phyloP scores from a whole-genome alignment of 352 stramenopile genomes.

The Pythium insidiosum region DNA sequence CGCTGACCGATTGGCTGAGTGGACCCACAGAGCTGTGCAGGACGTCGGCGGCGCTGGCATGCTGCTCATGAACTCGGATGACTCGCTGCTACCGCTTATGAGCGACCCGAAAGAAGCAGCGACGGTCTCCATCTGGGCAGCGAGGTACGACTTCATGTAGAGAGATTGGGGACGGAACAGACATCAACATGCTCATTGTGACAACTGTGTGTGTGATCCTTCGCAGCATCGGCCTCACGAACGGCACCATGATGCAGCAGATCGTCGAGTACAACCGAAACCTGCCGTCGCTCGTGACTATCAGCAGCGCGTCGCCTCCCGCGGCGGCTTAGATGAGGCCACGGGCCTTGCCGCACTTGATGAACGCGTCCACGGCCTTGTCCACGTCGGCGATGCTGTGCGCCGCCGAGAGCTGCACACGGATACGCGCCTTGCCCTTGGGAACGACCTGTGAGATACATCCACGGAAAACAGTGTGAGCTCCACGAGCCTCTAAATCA shows the following conservation, averaged over 20 bases:
- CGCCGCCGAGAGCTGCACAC: slow-evolving; percentile 88
- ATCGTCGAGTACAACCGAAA: slow-evolving; percentile 44
- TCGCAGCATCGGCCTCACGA: slow-evolving; percentile 30
- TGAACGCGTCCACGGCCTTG: slow-evolving; percentile 89
- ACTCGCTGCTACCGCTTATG: slow-evolving; percentile 56
- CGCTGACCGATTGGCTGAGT: too few relatives aligned
- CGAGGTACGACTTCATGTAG: slow-evolving; percentile 24
- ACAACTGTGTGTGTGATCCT: slow-evolving; percentile 7
- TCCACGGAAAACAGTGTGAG: too few relatives aligned
- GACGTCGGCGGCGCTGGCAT: slow-evolving; percentile 45
- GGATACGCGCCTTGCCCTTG: slow-evolving; percentile 88
- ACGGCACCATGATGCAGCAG: slow-evolving; percentile 31
- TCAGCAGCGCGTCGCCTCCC: slow-evolving; percentile 4
- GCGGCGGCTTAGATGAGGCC: slow-evolving; percentile 35
- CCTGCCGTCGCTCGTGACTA: slow-evolving; percentile 41
- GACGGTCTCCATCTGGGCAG: slow-evolving; percentile 47
- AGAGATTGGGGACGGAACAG: slow-evolving; percentile 2
- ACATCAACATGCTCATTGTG: too few relatives aligned
- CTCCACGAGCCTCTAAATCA: too few relatives aligned
- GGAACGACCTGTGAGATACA: slow-evolving; percentile 84
- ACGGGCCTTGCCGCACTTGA: slow-evolving; percentile 81
- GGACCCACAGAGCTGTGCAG: slow-evolving; percentile 31
- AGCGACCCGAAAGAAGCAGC: slow-evolving; percentile 42
- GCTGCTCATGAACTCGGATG: slow-evolving; percentile 58
- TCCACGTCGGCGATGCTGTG: slow-evolving; percentile 90